These are phyloP conservation scores for Podospora appendiculata DNA, from an alignment of 495 filamentous ascomycete genomes.

Conservation along the genomic window DNA sequence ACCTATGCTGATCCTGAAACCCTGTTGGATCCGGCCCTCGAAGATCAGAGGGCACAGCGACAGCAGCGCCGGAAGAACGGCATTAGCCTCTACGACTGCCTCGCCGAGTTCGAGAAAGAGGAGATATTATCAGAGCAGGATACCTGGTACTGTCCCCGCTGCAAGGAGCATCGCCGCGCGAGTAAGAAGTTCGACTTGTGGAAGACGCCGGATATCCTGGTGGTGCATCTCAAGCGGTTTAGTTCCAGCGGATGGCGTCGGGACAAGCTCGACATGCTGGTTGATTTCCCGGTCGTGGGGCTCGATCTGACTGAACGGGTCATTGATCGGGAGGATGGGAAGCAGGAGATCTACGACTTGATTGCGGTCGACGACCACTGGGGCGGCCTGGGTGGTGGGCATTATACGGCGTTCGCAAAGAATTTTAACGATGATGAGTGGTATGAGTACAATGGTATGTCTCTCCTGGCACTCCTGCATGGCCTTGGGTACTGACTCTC, in stretches of 20 bases:
- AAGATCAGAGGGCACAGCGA: conserved; percentile 50
- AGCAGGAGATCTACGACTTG: conserved; percentile 79
- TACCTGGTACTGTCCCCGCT: conserved; percentile 92
- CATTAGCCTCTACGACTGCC: conserved; percentile 79
- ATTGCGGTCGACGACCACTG: conserved; percentile 94
- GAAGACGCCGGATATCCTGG: conserved; percentile 89
- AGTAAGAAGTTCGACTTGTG: conserved; percentile 95
- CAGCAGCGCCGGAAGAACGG: conserved; percentile 59
- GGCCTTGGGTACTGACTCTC: conserved; percentile 2
- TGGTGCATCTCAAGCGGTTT: conserved; percentile 89
- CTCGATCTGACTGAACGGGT: conserved; percentile 75
- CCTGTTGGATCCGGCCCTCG: conserved; percentile 60
- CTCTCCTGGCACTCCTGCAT: not conserved
- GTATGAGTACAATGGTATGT: conserved; percentile 93
- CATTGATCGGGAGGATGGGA: conserved; percentile 67
- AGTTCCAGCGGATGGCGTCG: conserved; percentile 66
- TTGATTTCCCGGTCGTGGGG: conserved; percentile 85
- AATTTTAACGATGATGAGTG: conserved; percentile 81
- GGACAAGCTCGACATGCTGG: conserved; percentile 84
- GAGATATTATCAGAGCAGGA: conserved; percentile 91
- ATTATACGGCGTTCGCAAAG: conserved; percentile 90
- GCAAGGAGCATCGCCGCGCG: conserved; percentile 85
- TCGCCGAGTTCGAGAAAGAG: conserved; percentile 87
- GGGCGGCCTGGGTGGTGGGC: conserved; percentile 83
- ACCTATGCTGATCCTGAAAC: conserved; percentile 45